Evolutionary conservation across 805 yeast species (phyloP).

Genomic region (Candida xyloterini): DNA sequence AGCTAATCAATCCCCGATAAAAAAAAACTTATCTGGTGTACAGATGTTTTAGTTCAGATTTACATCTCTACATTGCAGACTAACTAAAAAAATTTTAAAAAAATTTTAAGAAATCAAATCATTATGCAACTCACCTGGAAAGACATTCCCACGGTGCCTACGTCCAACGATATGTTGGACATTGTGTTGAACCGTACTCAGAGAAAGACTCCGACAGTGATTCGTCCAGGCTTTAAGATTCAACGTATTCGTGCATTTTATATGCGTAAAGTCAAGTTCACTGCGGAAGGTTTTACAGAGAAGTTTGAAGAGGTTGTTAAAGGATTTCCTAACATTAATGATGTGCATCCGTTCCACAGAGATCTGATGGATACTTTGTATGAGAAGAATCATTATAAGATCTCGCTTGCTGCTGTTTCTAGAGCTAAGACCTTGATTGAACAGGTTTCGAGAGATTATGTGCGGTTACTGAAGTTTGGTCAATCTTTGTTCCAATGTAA

Average conservation of each 20-base stretch:
- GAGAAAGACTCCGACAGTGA: conserved; percentile 98
- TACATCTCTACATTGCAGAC: not conserved
- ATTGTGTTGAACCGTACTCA: conserved; percentile 96
- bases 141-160: conserved; percentile 94
- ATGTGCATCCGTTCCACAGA: conserved; percentile 97
- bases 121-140: conserved; percentile 97
- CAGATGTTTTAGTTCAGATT: not conserved
- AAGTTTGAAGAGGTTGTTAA: conserved; percentile 80
- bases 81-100: conserved; percentile 5
- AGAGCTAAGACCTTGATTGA: conserved; percentile 92
- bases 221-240: conserved; percentile 93
- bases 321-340: conserved; percentile 95
- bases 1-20: too few species aligned
- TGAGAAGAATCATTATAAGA: conserved; percentile 97
- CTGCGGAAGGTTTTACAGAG: conserved; percentile 94
- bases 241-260: conserved; percentile 95
- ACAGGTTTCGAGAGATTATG: conserved; percentile 94
- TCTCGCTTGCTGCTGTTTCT: conserved; percentile 90
- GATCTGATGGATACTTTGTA: conserved; percentile 97
- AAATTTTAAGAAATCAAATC: conserved; percentile 2
- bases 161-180: conserved; percentile 89
- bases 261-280: conserved; percentile 96
- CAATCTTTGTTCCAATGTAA: conserved; percentile 98
- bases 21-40: too few species aligned
- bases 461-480: conserved; percentile 91